These are phyloP conservation scores for Cutaneotrichosporon curvatum DNA, from an alignment of 1,284 basidiomycete species.

Conservation along the genomic window DNA sequence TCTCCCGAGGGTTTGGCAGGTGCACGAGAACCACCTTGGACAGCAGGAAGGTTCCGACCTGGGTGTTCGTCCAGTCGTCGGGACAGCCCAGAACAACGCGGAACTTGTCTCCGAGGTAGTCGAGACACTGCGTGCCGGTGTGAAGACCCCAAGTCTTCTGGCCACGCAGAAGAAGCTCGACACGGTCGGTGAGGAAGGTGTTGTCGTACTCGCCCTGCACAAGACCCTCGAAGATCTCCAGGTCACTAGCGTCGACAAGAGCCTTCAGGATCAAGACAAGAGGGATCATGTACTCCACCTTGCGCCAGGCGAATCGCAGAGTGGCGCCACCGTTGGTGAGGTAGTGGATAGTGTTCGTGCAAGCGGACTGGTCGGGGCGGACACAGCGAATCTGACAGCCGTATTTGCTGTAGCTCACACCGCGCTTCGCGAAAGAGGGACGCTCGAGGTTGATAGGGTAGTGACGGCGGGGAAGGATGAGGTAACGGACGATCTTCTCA, in stretches of 20 bases:
- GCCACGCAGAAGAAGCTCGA: conserved; percentile 92
- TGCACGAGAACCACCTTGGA: conserved; percentile 87
- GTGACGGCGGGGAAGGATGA: conserved; percentile 61
- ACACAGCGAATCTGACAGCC: conserved; percentile 95
- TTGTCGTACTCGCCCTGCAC: conserved; percentile 96
- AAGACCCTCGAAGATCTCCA: conserved; percentile 96
- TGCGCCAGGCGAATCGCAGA: conserved; percentile 92
- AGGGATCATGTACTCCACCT: conserved; percentile 98
- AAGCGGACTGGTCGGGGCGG: conserved; percentile 79
- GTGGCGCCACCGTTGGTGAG: conserved; percentile 93
- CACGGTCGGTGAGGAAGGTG: conserved; percentile 95
- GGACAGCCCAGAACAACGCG: conserved; percentile 84
- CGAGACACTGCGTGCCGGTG: conserved; percentile 87
- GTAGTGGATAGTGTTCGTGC: conserved; percentile 95
- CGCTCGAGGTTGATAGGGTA: conserved; percentile 65
- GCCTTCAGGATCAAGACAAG: conserved; percentile 96
- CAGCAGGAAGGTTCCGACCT: conserved; percentile 77
- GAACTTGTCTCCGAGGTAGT: conserved; percentile 98
- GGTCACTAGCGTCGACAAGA: conserved; percentile 87
- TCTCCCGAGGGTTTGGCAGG: conserved; percentile 80
- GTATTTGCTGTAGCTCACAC: conserved; percentile 87
- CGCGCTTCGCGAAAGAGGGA: conserved; percentile 85
- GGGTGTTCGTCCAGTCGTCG: conserved; percentile 84
- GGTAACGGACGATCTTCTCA: conserved; percentile 95
- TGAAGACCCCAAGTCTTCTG: conserved; percentile 88